These are phyloP conservation scores for Tetracladium maxilliforme DNA, from an alignment of 2,329 filamentous ascomycete species.

Conservation along the genomic window DNA sequence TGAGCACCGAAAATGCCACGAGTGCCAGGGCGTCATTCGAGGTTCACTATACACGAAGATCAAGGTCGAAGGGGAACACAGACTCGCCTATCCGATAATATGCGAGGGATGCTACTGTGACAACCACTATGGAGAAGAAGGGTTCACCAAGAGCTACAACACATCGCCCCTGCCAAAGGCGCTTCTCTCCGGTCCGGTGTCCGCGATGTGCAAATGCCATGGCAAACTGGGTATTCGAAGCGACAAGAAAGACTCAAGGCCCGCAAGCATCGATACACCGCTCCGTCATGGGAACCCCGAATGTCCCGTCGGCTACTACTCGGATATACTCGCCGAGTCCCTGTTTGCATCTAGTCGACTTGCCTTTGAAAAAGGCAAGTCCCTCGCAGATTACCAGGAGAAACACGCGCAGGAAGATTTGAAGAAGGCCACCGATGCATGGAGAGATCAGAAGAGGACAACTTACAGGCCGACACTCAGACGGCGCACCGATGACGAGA, in stretches of 20 bases:
- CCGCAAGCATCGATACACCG: not conserved
- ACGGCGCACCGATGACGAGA: constrained; percentile 1
- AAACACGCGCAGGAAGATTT: constrained; percentile 1
- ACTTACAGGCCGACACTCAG: not conserved
- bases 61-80: constrained; percentile 1
- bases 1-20: constrained; percentile 1
- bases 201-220: constrained; percentile 7
- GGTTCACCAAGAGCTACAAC: constrained; percentile 18
- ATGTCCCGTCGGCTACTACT: no score
- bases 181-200: constrained; percentile 12
- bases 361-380: no score
- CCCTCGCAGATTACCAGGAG: no score
- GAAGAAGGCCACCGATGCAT: not conserved
- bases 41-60: constrained; percentile 12
- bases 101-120: constrained; percentile 19
- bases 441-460: not conserved
- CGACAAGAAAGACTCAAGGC: not conserved
- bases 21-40: constrained; percentile 9
- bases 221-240: constrained; percentile 2
- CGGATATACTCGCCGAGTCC: no score
- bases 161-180: constrained; percentile 14
- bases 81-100: constrained; percentile 5
- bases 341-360: no score
- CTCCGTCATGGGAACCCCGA: no score
- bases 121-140: constrained; percentile 11